Evolutionary conservation across 2,329 filamentous ascomycete species (phyloP).

Genomic region (Aquanectria penicillioides): DNA sequence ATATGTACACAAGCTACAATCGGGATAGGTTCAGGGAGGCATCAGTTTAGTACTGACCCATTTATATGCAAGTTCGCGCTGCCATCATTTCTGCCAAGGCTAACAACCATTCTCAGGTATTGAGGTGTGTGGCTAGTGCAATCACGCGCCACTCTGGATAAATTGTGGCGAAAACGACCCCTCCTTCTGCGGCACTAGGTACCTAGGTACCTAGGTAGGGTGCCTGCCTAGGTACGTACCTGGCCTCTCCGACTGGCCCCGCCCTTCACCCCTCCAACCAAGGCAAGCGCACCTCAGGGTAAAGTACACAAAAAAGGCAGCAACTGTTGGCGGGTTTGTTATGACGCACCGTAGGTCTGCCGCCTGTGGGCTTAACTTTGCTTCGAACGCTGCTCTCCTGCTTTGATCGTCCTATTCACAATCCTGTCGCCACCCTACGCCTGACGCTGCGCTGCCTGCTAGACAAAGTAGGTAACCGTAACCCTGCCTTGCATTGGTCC

Average conservation of each 20-base stretch:
- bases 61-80: no score
- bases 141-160: no score
- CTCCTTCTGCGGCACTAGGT: no score
- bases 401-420: constrained; percentile 15
- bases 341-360: constrained; percentile 39
- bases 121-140: no score
- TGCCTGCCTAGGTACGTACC: constrained; percentile 10
- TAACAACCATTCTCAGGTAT: no score
- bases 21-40: no score
- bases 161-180: no score
- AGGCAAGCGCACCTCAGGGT: not conserved
- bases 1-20: no score
- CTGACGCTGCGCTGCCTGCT: constrained; percentile 9
- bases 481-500: constrained; percentile 1
- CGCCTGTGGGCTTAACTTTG: constrained; percentile 14
- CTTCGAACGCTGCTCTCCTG: not conserved
- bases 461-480: not conserved
- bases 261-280: constrained; percentile 41
- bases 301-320: constrained; percentile 38
- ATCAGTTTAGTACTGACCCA: no score
- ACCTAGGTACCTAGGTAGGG: no score
- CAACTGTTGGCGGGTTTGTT: constrained; percentile 31
- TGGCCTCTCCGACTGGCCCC: constrained; percentile 27
- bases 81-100: no score
- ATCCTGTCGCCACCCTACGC: constrained; percentile 25